Base-by-base conservation (phyloP, 352 stramenopile genomes). In the Thraustochytrium sp. region DNA sequence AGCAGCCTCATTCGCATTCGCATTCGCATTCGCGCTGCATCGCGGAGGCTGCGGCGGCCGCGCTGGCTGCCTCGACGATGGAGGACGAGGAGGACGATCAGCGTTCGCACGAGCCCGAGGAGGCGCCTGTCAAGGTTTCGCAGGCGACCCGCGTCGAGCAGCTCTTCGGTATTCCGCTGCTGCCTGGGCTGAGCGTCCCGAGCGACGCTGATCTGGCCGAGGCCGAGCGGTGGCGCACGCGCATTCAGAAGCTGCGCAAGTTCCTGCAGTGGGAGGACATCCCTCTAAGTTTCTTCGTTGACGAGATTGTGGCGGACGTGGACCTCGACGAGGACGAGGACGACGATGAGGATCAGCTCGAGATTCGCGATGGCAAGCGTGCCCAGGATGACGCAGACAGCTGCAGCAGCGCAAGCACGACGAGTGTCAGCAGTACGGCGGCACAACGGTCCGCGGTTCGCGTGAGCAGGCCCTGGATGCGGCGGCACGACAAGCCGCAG, bases 251-350 rank as follows among this genome's bases (percentile, higher is more conserved):
- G 42, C n/a, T 53, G 36, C 62, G 62, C n/a, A 75, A 53, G n/a
- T 49, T 54, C 31, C 62, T 54, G 21, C 8, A 4, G n/a, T 75
- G 62, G 62, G 62, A 75, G 9, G 62, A 49, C 62, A 75, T 75
- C 31, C 62, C 62, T 2, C 38, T 75, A 3, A 54, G 36, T 13
- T 75, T 75, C 26, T 75, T 75, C 62, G 36, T 75, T 21, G 62
- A 75, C 44, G 59, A 72, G 26, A 72, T 72, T 40, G 59, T 72
- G 4, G 8, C 59, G 4, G 59, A 72, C 38, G 59, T 72, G 4
- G 59, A 72, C 26, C 26, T 59, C 13, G 51, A 59, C 51, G 21
- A 11, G 18, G 51, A 59, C 51, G 51, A 59, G 13, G 51, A 59
- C 4, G 21, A n/a, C 18, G 54, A 64, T 8, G 2, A 64, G 42